Conservation (phyloP, 23 red algal species). For the Pyropia haitanensis region DNA sequence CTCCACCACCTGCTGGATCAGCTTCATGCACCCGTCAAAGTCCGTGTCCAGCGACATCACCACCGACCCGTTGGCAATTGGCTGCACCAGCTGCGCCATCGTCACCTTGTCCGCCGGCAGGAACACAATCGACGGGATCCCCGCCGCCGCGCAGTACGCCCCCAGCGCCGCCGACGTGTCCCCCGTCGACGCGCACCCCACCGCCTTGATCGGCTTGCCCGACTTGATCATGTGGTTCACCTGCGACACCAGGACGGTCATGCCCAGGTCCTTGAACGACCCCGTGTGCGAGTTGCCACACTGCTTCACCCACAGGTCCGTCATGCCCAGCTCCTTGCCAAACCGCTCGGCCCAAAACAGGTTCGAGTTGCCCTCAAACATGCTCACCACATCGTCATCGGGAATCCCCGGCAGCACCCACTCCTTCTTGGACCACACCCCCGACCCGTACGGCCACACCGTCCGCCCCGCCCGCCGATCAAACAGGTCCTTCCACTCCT, state of each 20-base stretch:
- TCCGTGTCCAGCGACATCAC: conserved; percentile 95
- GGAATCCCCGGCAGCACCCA: conserved; percentile 94
- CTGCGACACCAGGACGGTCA: conserved; percentile 97
- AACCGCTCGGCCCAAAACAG: conserved; percentile 99
- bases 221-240: conserved; percentile 98
- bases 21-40: conserved; percentile 99
- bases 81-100: conserved; percentile 94
- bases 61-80: conserved; percentile 91
- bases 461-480: conserved; percentile 88
- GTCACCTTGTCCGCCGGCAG: conserved; percentile 96
- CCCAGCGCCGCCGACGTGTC: conserved; percentile 93
- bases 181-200: conserved; percentile 95
- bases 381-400: conserved; percentile 91
- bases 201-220: conserved; percentile 75
- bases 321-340: conserved; percentile 95
- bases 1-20: conserved; percentile 91
- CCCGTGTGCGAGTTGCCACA: conserved; percentile 97
- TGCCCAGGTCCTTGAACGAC: conserved; percentile 99
- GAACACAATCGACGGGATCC: conserved; percentile 94
- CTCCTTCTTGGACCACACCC: conserved; percentile 99
- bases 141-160: conserved; percentile 97
- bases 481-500: conserved; percentile 93
- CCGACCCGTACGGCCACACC: conserved; percentile 95
- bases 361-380: conserved; percentile 99
- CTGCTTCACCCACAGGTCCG: conserved; percentile 99